Conservation (phyloP, 2,329 filamentous ascomycete genomes). For the Endoconidiophora polonica region DNA sequence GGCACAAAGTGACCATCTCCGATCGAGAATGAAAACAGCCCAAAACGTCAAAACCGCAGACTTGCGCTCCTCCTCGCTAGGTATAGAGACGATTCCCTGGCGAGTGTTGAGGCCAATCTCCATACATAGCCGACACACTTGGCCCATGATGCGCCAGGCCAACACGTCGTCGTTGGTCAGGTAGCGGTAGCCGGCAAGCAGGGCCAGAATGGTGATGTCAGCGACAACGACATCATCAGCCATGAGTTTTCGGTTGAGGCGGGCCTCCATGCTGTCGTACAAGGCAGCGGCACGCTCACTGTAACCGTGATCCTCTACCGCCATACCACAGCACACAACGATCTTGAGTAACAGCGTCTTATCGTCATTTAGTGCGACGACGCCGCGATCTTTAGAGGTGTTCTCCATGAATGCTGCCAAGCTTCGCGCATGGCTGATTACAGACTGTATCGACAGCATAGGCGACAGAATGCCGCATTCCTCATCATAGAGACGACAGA, state of each 20-base stretch:
- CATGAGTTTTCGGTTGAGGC: conserved; percentile 50
- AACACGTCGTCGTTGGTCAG: conserved; percentile 72
- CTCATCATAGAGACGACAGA: conserved; percentile 71
- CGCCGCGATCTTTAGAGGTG: conserved; percentile 19
- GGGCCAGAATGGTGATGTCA: conserved; percentile 33
- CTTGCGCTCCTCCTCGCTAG: conserved; percentile 49
- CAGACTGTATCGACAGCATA: conserved; percentile 54
- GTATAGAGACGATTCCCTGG: conserved; percentile 54
- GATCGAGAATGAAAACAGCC: conserved; percentile 71
- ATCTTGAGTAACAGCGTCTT: conserved; percentile 62
- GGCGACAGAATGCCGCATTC: conserved; percentile 91
- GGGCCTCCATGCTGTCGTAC: conserved; percentile 58
- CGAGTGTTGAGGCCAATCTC: conserved; percentile 71
- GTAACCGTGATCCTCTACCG: conserved; percentile 63
- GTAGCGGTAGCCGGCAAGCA: conserved; percentile 56
- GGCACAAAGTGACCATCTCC: conserved; percentile 79
- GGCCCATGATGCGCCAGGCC: conserved; percentile 73
- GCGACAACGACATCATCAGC: conserved; percentile 31
- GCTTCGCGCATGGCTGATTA: conserved; percentile 52
- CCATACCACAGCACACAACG: conserved; percentile 60
- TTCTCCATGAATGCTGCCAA: conserved; percentile 57
- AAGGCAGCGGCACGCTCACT: conserved; percentile 57
- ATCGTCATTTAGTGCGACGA: conserved; percentile 28
- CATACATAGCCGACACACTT: conserved; percentile 62
- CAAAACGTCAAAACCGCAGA: conserved; percentile 63